Evolutionary conservation across 345 rosid species (phyloP), one percentile per base, ranked within the genome.

Genomic region (Lepidium sativum): DNA sequence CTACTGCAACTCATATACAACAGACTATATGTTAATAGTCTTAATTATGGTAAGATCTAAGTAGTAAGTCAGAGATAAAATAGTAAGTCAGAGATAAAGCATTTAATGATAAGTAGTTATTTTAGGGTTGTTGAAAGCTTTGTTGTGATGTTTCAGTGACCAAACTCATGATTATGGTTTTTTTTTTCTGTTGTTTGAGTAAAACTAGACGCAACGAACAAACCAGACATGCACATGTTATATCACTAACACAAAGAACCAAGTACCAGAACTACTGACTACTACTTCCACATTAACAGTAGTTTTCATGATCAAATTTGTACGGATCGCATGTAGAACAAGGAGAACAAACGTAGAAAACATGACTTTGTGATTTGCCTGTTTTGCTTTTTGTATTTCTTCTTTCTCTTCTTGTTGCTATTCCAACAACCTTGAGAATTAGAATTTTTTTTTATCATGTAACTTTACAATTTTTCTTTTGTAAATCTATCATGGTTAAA

Each of bases 221-320:
- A 47, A 65, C 70, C 71, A 66, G 39, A 52, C 76, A 72, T 65
- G 71, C 76, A 72, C 76, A 65, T 65, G 76, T 64, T 64, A 49
- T 56, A 64, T 72, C 75, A 69, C 61, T 67, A 45, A 69, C 63
- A 44, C 39, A 54, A 54, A 45, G 20, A 62, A 62, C 68, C 63
- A 61, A 45, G 69, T 63, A 62, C 75, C 50, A 62, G 63, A 70
- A 27, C 4, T 17, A 51, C 75, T 70, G 63, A 54, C 57, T 37
- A 2, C 58, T 38, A 62, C 75, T 63, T 45, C 51, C 58, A 54
- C 69, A 54, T 70, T 47, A 70, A 70, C 64, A 70, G 69, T 70
- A 12, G 2, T 37, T 39, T 62, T 39, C 29, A 55, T 55, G 31
- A 10, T 63, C 27, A 21, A 33, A 54, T 2, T 63, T 27, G 43